These are phyloP conservation scores for Spiromastix sp. DNA, from an alignment of 2,329 filamentous ascomycete species.

Conservation along the genomic window DNA sequence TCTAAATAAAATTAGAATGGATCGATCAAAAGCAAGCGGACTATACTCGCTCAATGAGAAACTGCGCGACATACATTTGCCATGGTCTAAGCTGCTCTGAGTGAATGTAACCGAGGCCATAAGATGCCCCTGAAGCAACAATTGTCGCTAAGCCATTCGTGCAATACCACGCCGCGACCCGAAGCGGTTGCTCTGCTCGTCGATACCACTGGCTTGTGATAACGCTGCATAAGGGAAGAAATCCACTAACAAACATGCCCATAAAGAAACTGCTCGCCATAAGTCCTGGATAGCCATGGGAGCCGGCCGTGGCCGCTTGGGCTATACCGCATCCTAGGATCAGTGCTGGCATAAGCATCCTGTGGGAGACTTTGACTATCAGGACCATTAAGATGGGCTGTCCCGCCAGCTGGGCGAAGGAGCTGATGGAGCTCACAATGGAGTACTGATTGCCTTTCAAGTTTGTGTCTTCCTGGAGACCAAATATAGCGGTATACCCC, in stretches of 20 bases:
- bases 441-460: slow-evolving; percentile 48
- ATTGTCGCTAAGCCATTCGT: slow-evolving; percentile 51
- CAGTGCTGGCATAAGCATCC: slow-evolving; percentile 45
- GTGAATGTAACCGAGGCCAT: slow-evolving; percentile 46
- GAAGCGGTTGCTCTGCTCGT: slow-evolving; percentile 49
- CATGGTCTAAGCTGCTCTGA: slow-evolving; percentile 34
- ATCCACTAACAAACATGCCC: slow-evolving; percentile 44
- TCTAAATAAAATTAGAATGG: slow-evolving; percentile 13
- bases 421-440: slow-evolving; percentile 45
- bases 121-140: slow-evolving; percentile 46
- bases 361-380: slow-evolving; percentile 51
- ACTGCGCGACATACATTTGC: slow-evolving; percentile 39
- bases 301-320: slow-evolving; percentile 38
- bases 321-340: slow-evolving; percentile 41
- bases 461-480: slow-evolving; percentile 39
- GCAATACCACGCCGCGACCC: slow-evolving; percentile 57
- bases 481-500: slow-evolving; percentile 49
- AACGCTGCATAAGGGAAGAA: slow-evolving; percentile 34
- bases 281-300: slow-evolving; percentile 36
- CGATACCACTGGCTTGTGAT: slow-evolving; percentile 39
- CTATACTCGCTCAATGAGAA: too few relatives aligned
- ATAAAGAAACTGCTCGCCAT: slow-evolving; percentile 43
- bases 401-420: slow-evolving; percentile 52
- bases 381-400: slow-evolving; percentile 50
- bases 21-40: background rate